Conservation (phyloP, 1,284 basidiomycete genomes). For the Somion occarium region DNA sequence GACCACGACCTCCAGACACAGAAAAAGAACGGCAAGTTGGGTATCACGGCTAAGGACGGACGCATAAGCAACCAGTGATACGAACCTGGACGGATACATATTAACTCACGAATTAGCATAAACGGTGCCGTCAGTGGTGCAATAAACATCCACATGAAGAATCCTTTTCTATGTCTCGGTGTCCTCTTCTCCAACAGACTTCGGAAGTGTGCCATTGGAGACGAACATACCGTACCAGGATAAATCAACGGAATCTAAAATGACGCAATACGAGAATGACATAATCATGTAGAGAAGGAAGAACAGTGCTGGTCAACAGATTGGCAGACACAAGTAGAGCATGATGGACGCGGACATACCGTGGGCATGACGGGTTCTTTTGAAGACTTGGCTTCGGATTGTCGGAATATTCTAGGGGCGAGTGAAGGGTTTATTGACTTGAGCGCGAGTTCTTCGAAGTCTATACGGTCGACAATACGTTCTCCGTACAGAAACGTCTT, state of each 20-base stretch:
- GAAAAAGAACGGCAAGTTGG: constrained; percentile 81
- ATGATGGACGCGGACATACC: constrained; percentile 15
- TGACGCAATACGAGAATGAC: background rate
- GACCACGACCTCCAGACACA: constrained; percentile 81
- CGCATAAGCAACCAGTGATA: background rate
- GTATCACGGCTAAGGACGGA: constrained; percentile 56
- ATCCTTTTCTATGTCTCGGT: constrained; percentile 61
- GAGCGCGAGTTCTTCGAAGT: constrained; percentile 72
- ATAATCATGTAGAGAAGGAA: background rate
- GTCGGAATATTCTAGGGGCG: constrained; percentile 39
- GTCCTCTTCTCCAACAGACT: constrained; percentile 47
- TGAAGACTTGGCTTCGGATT: constrained; percentile 12
- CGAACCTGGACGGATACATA: background rate
- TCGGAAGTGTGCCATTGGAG: constrained; percentile 50
- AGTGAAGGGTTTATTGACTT: constrained; percentile 65
- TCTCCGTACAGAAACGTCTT: constrained; percentile 60
- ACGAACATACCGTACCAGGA: constrained; percentile 49
- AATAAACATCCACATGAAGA: constrained; percentile 57
- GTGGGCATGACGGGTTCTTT: constrained; percentile 12
- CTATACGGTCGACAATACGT: constrained; percentile 60
- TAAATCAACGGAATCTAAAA: constrained; percentile 63
- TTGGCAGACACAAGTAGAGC: constrained; percentile 10
- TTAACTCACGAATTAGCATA: constrained; percentile 61
- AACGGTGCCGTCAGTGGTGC: constrained; percentile 71
- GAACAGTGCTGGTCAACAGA: constrained; percentile 17